Base-by-base conservation (phyloP, 305 asterid genomes). In the Fraxinus ornus region DNA sequence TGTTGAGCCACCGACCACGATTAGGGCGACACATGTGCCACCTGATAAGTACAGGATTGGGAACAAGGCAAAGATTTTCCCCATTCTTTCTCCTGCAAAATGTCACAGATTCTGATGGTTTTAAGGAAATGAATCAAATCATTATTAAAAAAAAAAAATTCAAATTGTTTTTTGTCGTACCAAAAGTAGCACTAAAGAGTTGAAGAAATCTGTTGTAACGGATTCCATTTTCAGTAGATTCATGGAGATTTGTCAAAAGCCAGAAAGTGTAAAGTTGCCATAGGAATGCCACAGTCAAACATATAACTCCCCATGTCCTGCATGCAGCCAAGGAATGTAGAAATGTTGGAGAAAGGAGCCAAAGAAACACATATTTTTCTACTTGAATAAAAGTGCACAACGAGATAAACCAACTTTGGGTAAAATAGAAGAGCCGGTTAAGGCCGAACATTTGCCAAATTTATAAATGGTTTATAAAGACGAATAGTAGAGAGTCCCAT, bases 221-320 rank as follows among this genome's bases (percentile, higher is more conserved):
- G 78, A 80, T 80, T 70, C 82, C 84, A 3, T 30, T 84, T 62
- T 76, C 71, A n/a, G 79, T 39, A 64, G 86, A 84, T 84, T 84
- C 86, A 76, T 84, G 86, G 4, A 84, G 86, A 68, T 84, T 80
- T 1, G 84, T 80, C 41, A 84, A 36, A 52, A 84, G 70, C 86
- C 86, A 80, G 33, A 84, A 84, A 12, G 86, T 84, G 39, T 84
- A 84, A 3, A 80, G 79, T 76, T 84, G 86, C 86, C 86, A 84
- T 76, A 57, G 39, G 33, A 84, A 84, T 6, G 86, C 86, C 19
- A 83, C 75, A 0, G 83, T 75, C 80, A 83, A 71, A 1, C 86
- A 57, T 79, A 83, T 83, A 78, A 83, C 80, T 24, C 86, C 86
- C 86, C 86, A 83, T 62, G 36, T 75, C 86, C 86, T 83, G 81